A percentile compares a stretch with the other conserved stretches of the same genome.
Evolutionary conservation across 2,329 filamentous ascomycete genomes (phyloP).

Genomic region (Arthrobotrys sphaeroides): DNA sequence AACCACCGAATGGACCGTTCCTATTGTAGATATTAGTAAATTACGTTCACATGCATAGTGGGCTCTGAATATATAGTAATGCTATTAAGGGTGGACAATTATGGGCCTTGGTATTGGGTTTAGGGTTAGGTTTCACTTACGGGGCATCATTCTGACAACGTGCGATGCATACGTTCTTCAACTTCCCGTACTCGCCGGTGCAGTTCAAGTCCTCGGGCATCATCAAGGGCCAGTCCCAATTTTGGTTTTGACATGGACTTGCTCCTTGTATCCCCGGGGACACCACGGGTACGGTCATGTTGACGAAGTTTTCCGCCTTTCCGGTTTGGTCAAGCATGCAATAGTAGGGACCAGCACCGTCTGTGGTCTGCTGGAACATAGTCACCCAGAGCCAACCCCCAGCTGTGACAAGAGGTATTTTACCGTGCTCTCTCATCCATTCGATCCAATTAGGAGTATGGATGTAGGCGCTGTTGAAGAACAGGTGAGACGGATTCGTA

Average conservation of each 20-base stretch:
- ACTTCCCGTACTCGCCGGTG: background rate
- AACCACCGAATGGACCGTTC: constrained; percentile 24
- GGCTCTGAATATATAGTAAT: too few species aligned
- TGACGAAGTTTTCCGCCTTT: background rate
- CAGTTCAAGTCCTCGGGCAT: constrained; percentile 11
- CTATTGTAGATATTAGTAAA: too few species aligned
- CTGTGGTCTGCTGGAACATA: constrained; percentile 16
- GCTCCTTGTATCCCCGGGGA: constrained; percentile 9
- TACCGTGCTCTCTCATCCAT: constrained; percentile 7
- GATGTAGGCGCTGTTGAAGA: background rate
- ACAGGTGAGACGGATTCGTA: background rate
- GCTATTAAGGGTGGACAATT: too few species aligned
- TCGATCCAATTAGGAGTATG: constrained; percentile 10
- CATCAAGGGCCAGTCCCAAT: constrained; percentile 16
- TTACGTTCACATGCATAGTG: too few species aligned
- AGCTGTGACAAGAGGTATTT: background rate
- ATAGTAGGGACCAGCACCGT: constrained; percentile 5
- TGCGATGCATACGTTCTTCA: background rate
- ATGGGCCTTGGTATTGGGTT: too few species aligned
- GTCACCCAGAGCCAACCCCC: constrained; percentile 8
- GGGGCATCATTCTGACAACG: constrained; percentile 13
- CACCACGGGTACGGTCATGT: constrained; percentile 5
- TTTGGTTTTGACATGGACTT: constrained; percentile 6
- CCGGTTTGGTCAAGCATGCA: constrained; percentile 10
- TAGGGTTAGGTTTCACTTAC: too few species aligned